A percentile compares a stretch with the other conserved stretches of the same genome.
Evolutionary conservation across 2,329 filamentous ascomycete species (phyloP).

Genomic region (Cytospora leucostoma): DNA sequence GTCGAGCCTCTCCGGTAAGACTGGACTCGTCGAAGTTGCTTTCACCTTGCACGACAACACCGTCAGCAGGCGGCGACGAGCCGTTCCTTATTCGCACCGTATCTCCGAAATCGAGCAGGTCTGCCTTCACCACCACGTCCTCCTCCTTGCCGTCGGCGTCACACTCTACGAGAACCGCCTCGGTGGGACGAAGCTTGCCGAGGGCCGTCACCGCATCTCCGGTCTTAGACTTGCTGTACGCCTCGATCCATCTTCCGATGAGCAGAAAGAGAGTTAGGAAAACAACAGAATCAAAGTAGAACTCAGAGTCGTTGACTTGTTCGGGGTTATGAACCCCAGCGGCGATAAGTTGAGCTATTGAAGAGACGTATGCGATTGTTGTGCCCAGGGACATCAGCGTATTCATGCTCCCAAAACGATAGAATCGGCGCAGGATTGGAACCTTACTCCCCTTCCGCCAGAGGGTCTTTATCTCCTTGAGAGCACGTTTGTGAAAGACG

Average conservation of each 20-base stretch:
- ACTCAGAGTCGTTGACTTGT: constrained; percentile 51
- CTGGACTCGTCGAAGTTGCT: constrained; percentile 86
- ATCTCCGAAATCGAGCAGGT: constrained; percentile 75
- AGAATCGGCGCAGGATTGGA: constrained; percentile 74
- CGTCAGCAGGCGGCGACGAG: constrained; percentile 82
- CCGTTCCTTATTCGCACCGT: constrained; percentile 75
- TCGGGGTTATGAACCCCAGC: constrained; percentile 47
- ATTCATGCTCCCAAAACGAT: constrained; percentile 97
- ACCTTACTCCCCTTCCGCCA: constrained; percentile 77
- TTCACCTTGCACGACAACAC: constrained; percentile 62
- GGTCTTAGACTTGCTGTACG: constrained; percentile 88
- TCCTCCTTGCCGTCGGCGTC: constrained; percentile 40
- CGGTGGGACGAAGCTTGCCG: constrained; percentile 74
- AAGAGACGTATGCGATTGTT: constrained; percentile 83
- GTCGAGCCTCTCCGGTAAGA: constrained; percentile 76
- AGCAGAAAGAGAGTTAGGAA: constrained; percentile 90
- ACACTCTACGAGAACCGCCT: constrained; percentile 68
- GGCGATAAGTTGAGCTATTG: constrained; percentile 74
- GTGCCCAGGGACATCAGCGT: constrained; percentile 89
- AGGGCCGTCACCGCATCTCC: constrained; percentile 83
- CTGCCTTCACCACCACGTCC: constrained; percentile 53
- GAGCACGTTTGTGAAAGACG: constrained; percentile 75
- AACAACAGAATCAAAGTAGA: constrained; percentile 92
- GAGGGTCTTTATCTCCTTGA: constrained; percentile 75
- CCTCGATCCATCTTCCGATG: constrained; percentile 72